These are phyloP conservation scores for Fusarium camptoceras DNA, from an alignment of 2,329 filamentous ascomycete genomes.

Conservation along the genomic window DNA sequence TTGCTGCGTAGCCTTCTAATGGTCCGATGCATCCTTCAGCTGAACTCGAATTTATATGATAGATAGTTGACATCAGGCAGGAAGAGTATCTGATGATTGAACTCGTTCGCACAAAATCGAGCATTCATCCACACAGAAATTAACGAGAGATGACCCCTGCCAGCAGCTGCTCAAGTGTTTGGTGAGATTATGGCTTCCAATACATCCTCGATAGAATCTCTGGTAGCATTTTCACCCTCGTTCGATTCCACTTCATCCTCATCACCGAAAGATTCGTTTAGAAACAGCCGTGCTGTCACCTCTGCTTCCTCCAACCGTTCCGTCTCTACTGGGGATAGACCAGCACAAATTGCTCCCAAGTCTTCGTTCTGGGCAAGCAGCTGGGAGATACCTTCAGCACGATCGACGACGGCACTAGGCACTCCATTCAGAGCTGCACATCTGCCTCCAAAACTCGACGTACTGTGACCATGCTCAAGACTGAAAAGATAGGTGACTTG, in stretches of 20 bases:
- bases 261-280: conserved; percentile 50
- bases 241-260: background rate
- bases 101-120: background rate
- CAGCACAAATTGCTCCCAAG: conserved; percentile 77
- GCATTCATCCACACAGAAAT: background rate
- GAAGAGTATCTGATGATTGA: background rate
- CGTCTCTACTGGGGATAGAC: conserved; percentile 72
- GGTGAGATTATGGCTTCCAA: conserved; percentile 34
- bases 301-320: conserved; percentile 77
- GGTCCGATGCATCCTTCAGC: background rate
- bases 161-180: background rate
- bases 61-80: background rate
- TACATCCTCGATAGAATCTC: conserved; percentile 19
- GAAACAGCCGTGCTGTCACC: conserved; percentile 67
- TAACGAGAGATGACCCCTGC: background rate
- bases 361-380: conserved; percentile 80
- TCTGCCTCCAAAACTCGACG: conserved; percentile 84
- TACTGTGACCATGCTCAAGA: conserved; percentile 73
- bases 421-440: conserved; percentile 92
- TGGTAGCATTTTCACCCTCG: background rate
- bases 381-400: conserved; percentile 79
- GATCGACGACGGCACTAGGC: conserved; percentile 74
- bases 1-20: background rate
- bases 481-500: conserved; percentile 82
- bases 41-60: background rate